These are phyloP conservation scores for Chlorella sp. DNA, from an alignment of 139 green algal genomes.

Conservation along the genomic window DNA sequence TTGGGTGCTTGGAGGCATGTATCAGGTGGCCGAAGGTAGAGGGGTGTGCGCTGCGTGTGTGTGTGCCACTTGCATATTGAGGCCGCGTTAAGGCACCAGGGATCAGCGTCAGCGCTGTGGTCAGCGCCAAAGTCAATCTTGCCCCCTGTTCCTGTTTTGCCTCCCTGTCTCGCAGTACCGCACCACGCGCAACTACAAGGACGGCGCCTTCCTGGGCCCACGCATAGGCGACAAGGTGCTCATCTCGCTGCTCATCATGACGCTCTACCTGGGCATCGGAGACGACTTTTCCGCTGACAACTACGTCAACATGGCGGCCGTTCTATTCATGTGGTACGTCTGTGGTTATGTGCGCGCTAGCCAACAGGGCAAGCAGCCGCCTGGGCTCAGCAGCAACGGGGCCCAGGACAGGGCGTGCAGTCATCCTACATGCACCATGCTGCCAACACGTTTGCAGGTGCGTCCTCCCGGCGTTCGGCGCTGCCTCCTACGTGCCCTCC, in stretches of 20 bases:
- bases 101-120: too few species aligned
- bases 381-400: too few species aligned
- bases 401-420: too few species aligned
- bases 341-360: too few species aligned
- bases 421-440: too few species aligned
- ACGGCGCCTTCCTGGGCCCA: conserved; percentile 55
- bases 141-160: not conserved
- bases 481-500: conserved; percentile 68
- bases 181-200: conserved; percentile 17
- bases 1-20: not conserved
- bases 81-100: too few species aligned
- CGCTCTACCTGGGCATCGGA: conserved; percentile 34
- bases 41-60: too few species aligned
- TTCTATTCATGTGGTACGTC: conserved; percentile 83
- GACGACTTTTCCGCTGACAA: conserved; percentile 27
- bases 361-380: too few species aligned
- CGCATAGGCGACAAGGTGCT: conserved; percentile 71
- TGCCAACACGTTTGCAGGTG: too few species aligned
- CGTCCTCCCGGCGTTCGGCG: conserved; percentile 65
- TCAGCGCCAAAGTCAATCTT: too few species aligned
- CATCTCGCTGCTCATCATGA: conserved; percentile 56
- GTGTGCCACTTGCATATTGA: too few species aligned
- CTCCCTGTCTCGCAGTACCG: conserved; percentile 22
- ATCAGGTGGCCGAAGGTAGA: too few species aligned
- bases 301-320: conserved; percentile 18